phyloP scores from a whole-genome alignment of 139 green algal species.

The Chlorella vulgaris region DNA sequence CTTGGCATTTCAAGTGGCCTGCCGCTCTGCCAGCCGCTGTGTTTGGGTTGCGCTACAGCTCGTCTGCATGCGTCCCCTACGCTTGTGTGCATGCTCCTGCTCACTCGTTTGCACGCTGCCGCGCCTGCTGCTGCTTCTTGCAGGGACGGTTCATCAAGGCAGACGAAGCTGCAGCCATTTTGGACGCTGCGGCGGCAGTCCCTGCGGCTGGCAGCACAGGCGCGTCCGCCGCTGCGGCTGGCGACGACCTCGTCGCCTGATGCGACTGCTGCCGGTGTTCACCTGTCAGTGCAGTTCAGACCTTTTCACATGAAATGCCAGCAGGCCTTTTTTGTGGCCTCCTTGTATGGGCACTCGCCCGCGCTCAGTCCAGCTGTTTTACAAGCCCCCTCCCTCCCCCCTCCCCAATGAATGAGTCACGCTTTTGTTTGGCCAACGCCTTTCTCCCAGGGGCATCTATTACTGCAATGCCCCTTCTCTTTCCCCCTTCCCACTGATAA shows the following conservation, averaged over 20 bases:
- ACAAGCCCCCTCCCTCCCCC: no score
- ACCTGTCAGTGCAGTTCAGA: not conserved
- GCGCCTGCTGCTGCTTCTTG: not conserved
- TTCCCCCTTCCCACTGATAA: not conserved
- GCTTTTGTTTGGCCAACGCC: not conserved
- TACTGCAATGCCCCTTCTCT: not conserved
- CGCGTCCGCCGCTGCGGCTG: not conserved
- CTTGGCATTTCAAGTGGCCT: no score
- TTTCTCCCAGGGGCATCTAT: not conserved
- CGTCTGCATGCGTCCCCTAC: no score
- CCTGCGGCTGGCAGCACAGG: not conserved
- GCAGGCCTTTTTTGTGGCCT: no score
- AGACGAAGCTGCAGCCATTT: not conserved
- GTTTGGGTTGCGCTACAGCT: no score
- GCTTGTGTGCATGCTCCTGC: no score
- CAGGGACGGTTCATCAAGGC: conserved; percentile 57
- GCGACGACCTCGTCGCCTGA: not conserved
- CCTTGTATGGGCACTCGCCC: no score
- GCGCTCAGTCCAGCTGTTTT: no score
- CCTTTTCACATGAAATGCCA: no score
- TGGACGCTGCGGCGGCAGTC: conserved; percentile 1
- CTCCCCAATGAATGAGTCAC: not conserved
- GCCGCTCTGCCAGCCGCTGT: no score
- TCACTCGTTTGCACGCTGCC: no score
- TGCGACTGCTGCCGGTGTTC: no score